phyloP scores from a whole-genome alignment of 768 basidiomycete genomes.

The Mycena galericulata region DNA sequence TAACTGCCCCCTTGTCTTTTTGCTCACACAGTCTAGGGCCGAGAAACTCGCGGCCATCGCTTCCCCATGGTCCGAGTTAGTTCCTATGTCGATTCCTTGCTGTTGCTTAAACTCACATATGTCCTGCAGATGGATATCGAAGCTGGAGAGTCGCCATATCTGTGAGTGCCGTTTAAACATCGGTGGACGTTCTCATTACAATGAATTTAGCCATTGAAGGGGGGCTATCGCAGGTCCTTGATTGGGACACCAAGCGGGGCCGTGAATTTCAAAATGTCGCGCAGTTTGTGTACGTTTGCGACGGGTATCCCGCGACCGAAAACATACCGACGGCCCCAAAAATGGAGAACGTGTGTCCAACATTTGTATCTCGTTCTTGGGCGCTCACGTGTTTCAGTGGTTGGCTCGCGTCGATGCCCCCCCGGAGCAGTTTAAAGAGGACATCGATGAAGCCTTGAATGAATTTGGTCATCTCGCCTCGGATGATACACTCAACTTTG shows the following conservation, averaged over 20 bases:
- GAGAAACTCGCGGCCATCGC: slow-evolving; percentile 87
- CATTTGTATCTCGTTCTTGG: slow-evolving; percentile 32
- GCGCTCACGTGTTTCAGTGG: slow-evolving; percentile 45
- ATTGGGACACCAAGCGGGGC: slow-evolving; percentile 77
- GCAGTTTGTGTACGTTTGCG: slow-evolving; percentile 75
- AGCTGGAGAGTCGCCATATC: slow-evolving; percentile 54
- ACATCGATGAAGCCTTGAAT: slow-evolving; percentile 65
- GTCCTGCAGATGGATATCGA: slow-evolving; percentile 64
- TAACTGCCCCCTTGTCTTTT: neutral
- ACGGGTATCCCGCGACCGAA: slow-evolving; percentile 60
- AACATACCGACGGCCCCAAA: slow-evolving; percentile 65
- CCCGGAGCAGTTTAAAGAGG: slow-evolving; percentile 58
- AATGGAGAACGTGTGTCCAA: slow-evolving; percentile 58
- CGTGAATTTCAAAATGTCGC: slow-evolving; percentile 83
- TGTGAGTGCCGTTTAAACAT: neutral
- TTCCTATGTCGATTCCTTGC: neutral
- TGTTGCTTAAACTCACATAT: slow-evolving; percentile 7
- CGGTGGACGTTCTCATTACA: slow-evolving; percentile 10
- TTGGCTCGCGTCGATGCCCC: slow-evolving; percentile 58
- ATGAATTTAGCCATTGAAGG: slow-evolving; percentile 68
- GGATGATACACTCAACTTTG: slow-evolving; percentile 52
- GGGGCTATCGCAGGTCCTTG: slow-evolving; percentile 67
- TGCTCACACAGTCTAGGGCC: slow-evolving; percentile 38
- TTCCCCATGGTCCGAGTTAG: slow-evolving; percentile 71
- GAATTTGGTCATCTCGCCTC: slow-evolving; percentile 67